Conservation (phyloP, 768 basidiomycete species). For the Galerina marginata region DNA sequence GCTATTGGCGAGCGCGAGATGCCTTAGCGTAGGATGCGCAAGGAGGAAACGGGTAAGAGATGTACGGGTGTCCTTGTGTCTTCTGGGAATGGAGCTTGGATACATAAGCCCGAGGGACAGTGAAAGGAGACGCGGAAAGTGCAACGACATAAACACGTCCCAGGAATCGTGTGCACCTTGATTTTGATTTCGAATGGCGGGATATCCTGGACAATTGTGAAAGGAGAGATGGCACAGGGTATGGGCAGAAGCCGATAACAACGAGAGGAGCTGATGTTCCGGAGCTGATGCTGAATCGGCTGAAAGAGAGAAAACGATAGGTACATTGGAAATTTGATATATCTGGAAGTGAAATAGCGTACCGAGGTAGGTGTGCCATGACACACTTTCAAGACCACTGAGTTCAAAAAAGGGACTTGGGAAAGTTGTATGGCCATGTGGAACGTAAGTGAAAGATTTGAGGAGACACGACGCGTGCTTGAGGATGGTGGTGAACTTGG, state of each 20-base stretch:
- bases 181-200: not conserved
- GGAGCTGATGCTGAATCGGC: not conserved
- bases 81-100: not conserved
- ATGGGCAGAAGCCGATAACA: not conserved
- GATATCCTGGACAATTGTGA: conserved; percentile 8
- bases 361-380: conserved; percentile 4
- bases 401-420: not conserved
- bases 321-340: not conserved
- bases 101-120: not conserved
- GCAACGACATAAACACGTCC: conserved; percentile 1
- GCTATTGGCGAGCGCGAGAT: conserved; percentile 3
- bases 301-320: not conserved
- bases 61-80: not conserved
- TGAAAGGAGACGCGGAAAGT: conserved; percentile 4
- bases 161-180: not conserved
- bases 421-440: not conserved
- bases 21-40: not conserved
- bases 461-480: not conserved
- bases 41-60: conserved; percentile 3
- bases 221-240: conserved; percentile 7
- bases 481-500: conserved; percentile 1
- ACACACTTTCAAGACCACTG: conserved; percentile 1
- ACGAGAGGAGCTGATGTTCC: conserved; percentile 4
- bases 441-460: conserved; percentile 4
- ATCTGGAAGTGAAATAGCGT: not conserved